A percentile compares a stretch with the other conserved stretches of the same genome.
These are phyloP conservation scores for Aspergillus pseudoviridinutans DNA, from an alignment of 2,329 filamentous ascomycete species.

Conservation along the genomic window DNA sequence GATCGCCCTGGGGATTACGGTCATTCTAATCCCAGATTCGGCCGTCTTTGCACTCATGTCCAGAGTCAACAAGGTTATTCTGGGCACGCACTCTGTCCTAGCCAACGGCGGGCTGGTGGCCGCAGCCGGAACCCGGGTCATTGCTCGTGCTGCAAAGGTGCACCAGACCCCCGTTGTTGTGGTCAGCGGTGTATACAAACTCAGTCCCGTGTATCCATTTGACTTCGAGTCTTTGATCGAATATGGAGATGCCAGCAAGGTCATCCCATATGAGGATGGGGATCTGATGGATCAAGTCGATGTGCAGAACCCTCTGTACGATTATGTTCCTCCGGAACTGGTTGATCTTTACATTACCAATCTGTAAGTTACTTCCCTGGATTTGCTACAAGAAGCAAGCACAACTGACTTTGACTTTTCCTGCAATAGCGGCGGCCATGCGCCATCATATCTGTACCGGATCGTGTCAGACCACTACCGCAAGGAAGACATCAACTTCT, in stretches of 20 bases:
- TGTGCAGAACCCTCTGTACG: conserved; percentile 73
- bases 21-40: conserved; percentile 79
- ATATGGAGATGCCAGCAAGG: conserved; percentile 74
- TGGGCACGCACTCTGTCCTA: conserved; percentile 81
- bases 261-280: conserved; percentile 74
- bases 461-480: conserved; percentile 65
- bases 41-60: conserved; percentile 93
- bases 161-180: conserved; percentile 83
- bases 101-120: conserved; percentile 84
- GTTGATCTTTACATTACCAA: conserved; percentile 68
- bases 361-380: conserved; percentile 51
- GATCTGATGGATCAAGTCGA: conserved; percentile 72
- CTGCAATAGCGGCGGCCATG: conserved; percentile 53
- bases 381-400: not conserved
- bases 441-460: conserved; percentile 61
- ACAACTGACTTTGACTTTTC: conserved; percentile 13
- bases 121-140: conserved; percentile 74
- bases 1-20: conserved; percentile 69
- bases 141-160: conserved; percentile 79
- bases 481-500: conserved; percentile 56
- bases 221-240: conserved; percentile 79
- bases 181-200: conserved; percentile 86
- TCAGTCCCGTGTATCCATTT: conserved; percentile 85
- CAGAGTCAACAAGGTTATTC: conserved; percentile 88
- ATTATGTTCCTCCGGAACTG: conserved; percentile 74